These are phyloP conservation scores for Vanrija sp. DNA, from an alignment of 1,284 basidiomycete genomes.

Conservation along the genomic window DNA sequence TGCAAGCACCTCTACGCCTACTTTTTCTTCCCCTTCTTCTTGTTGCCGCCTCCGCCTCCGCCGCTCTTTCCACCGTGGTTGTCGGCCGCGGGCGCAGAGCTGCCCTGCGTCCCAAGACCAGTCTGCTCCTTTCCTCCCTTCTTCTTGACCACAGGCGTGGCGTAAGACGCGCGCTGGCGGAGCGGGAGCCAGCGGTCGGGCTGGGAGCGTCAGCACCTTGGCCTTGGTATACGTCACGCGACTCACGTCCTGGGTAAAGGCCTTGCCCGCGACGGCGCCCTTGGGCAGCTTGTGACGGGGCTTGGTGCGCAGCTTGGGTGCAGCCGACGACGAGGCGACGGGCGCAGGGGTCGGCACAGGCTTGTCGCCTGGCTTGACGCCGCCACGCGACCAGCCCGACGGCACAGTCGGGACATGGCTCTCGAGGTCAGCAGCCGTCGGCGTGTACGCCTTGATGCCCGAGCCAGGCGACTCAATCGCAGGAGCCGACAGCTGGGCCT, in stretches of 20 bases:
- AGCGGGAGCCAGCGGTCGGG: conserved; percentile 49
- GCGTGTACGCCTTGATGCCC: conserved; percentile 13
- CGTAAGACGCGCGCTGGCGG: conserved; percentile 37
- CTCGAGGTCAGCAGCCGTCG: conserved; percentile 34
- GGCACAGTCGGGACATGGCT: conserved; percentile 37
- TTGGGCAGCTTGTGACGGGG: conserved; percentile 45
- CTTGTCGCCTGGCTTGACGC: background rate
- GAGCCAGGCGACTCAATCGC: conserved; percentile 14
- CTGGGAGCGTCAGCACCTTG: conserved; percentile 15
- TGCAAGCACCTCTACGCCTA: background rate
- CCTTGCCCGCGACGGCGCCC: conserved; percentile 34
- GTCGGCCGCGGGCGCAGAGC: background rate
- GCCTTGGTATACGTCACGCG: background rate
- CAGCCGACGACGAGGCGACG: conserved; percentile 3
- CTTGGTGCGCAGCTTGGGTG: conserved; percentile 22
- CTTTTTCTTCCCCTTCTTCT: conserved; percentile 22
- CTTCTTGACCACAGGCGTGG: conserved; percentile 34
- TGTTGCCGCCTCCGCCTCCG: conserved; percentile 8
- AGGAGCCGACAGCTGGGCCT: conserved; percentile 47
- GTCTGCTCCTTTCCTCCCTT: conserved; percentile 48
- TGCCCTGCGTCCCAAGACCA: conserved; percentile 15
- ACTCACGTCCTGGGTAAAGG: conserved; percentile 45
- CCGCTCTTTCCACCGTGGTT: background rate
- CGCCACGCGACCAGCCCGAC: conserved; percentile 30
- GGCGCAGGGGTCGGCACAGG: conserved; percentile 1